phyloP scores from a whole-genome alignment of 495 filamentous ascomycete species.

The Sordaria brevicollis region DNA sequence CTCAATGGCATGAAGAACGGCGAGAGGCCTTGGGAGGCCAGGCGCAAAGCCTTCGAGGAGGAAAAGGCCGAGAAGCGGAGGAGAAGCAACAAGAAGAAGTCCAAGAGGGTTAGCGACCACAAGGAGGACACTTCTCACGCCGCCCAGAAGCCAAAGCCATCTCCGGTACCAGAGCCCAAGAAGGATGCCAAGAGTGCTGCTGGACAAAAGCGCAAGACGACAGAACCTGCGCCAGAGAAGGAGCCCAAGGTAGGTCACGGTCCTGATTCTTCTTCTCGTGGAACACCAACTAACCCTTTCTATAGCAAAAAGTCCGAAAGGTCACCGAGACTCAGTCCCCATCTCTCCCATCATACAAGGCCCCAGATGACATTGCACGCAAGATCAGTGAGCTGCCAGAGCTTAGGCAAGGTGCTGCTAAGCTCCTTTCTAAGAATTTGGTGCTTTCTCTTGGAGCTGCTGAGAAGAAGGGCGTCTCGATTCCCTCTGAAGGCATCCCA shows the following conservation, averaged over 20 bases:
- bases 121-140: slow-evolving; percentile 31
- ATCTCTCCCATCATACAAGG: slow-evolving; percentile 19
- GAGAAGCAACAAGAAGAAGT: slow-evolving; percentile 29
- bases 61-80: slow-evolving; percentile 27
- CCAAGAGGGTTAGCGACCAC: slow-evolving; percentile 39
- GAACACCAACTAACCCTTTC: not conserved
- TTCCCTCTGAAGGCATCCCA: slow-evolving; percentile 24
- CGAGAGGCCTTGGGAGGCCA: slow-evolving; percentile 77
- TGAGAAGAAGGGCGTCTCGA: slow-evolving; percentile 32
- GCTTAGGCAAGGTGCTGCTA: slow-evolving; percentile 31
- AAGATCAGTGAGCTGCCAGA: slow-evolving; percentile 32
- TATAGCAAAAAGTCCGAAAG: slow-evolving; percentile 41
- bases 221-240: slow-evolving; percentile 34
- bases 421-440: slow-evolving; percentile 34
- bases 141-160: slow-evolving; percentile 23
- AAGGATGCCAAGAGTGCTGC: slow-evolving; percentile 15
- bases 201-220: slow-evolving; percentile 31
- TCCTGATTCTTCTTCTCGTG: not conserved
- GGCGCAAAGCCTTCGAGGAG: slow-evolving; percentile 44
- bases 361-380: slow-evolving; percentile 27
- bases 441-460: slow-evolving; percentile 25
- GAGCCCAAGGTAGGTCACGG: slow-evolving; percentile 26
- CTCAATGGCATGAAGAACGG: slow-evolving; percentile 64
- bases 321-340: slow-evolving; percentile 32
- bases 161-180: slow-evolving; percentile 25